Conservation (phyloP, 2,329 filamentous ascomycete genomes). For the Colletotrichum lentis region DNA sequence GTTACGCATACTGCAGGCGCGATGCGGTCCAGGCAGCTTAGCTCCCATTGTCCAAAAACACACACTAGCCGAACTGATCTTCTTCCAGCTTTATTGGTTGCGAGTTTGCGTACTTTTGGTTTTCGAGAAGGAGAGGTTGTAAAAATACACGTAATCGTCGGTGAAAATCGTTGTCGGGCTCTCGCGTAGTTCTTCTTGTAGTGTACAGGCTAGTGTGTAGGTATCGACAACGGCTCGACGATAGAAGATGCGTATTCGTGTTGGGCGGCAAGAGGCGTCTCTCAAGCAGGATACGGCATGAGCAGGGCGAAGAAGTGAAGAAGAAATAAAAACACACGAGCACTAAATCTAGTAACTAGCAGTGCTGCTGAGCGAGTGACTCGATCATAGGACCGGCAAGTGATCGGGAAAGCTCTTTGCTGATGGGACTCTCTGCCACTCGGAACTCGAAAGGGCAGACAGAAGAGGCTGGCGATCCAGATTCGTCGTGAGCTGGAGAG, state of each 20-base stretch:
- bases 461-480: conserved; percentile 34
- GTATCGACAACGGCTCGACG: conserved; percentile 9
- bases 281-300: conserved; percentile 6
- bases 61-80: conserved; percentile 17
- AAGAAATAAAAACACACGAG: conserved; percentile 18
- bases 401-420: conserved; percentile 31
- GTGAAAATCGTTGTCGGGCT: background rate
- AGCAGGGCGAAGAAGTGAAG: background rate
- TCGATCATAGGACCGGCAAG: conserved; percentile 38
- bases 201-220: background rate
- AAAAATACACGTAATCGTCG: background rate
- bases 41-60: conserved; percentile 48
- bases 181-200: background rate
- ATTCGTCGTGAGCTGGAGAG: conserved; percentile 32
- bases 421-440: conserved; percentile 26
- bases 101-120: background rate
- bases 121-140: background rate
- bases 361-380: conserved; percentile 36
- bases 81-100: conserved; percentile 36
- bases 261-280: background rate
- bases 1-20: conserved; percentile 59
- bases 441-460: conserved; percentile 15
- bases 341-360: conserved; percentile 28
- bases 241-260: background rate
- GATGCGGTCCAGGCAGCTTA: conserved; percentile 51